Conservation (phyloP, 352 stramenopile species). For the Phytopythium litorale region DNA sequence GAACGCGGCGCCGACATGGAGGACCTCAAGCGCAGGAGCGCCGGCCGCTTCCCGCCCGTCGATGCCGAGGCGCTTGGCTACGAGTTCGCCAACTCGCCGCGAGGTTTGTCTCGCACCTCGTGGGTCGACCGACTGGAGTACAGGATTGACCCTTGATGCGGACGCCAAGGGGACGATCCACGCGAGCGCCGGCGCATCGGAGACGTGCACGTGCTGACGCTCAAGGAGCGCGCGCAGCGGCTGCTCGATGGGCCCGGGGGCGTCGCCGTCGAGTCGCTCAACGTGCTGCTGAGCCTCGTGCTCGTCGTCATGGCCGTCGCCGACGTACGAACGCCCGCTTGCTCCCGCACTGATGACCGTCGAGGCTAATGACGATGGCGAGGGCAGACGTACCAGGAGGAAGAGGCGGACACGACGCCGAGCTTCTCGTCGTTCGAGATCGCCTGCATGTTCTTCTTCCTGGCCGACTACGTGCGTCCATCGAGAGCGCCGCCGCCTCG, state of each 20-base stretch:
- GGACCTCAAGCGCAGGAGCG: neutral
- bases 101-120: neutral
- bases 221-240: constrained; percentile 35
- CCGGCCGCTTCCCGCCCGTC: neutral
- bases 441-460: constrained; percentile 36
- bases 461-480: constrained; percentile 37
- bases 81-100: constrained; percentile 5
- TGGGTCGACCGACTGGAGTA: neutral
- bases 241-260: constrained; percentile 38
- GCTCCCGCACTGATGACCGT: too few species aligned
- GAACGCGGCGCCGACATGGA: neutral
- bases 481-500: neutral
- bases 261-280: constrained; percentile 33
- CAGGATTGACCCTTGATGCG: neutral
- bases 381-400: constrained; percentile 30
- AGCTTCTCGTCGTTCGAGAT: constrained; percentile 34
- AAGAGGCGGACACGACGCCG: constrained; percentile 1
- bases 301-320: constrained; percentile 40
- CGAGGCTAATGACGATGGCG: too few species aligned
- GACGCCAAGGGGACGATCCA: neutral
- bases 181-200: constrained; percentile 18
- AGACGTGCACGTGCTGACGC: constrained; percentile 33
- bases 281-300: constrained; percentile 42
- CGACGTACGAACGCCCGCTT: constrained; percentile 13
- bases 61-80: constrained; percentile 5